Evolutionary conservation across 768 basidiomycete genomes (phyloP).

Genomic region (Trametes cubensis): DNA sequence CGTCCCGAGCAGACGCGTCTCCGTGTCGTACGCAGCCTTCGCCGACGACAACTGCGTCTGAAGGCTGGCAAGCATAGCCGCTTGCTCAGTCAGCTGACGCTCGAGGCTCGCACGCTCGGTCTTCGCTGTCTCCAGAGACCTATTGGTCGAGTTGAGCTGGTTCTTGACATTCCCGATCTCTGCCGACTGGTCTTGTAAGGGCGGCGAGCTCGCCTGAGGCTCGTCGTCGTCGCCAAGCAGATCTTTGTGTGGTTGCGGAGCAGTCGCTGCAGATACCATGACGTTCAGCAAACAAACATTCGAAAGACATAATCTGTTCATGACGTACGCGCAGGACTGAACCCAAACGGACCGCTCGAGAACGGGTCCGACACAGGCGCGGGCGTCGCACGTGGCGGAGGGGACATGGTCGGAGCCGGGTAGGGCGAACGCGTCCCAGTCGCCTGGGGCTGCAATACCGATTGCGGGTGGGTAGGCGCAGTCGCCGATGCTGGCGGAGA

Average conservation of each 20-base stretch:
- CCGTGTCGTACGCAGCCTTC: constrained; percentile 84
- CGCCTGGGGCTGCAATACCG: constrained; percentile 34
- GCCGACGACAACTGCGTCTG: constrained; percentile 84
- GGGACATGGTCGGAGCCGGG: constrained; percentile 19
- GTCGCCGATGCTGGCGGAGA: constrained; percentile 37
- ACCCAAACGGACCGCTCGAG: constrained; percentile 54
- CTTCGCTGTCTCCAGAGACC: constrained; percentile 65
- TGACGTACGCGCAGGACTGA: constrained; percentile 32
- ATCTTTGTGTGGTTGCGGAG: constrained; percentile 43
- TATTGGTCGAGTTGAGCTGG: constrained; percentile 79
- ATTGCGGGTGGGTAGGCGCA: constrained; percentile 46
- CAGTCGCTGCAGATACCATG: not conserved
- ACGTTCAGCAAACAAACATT: not conserved
- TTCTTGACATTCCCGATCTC: constrained; percentile 89
- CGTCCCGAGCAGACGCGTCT: constrained; percentile 66
- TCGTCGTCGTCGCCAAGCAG: constrained; percentile 80
- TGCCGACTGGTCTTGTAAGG: constrained; percentile 72
- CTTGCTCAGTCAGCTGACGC: constrained; percentile 63
- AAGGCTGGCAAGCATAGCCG: constrained; percentile 73
- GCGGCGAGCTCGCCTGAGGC: constrained; percentile 45
- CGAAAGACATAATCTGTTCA: not conserved
- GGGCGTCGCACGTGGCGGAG: constrained; percentile 20
- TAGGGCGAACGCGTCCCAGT: constrained; percentile 27
- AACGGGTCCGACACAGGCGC: constrained; percentile 24
- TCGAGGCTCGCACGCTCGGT: constrained; percentile 70